A percentile compares a stretch with the other conserved stretches of the same genome.
Conservation (phyloP, 176 grass and related monocot genomes). For the Aegilops longissima region DNA sequence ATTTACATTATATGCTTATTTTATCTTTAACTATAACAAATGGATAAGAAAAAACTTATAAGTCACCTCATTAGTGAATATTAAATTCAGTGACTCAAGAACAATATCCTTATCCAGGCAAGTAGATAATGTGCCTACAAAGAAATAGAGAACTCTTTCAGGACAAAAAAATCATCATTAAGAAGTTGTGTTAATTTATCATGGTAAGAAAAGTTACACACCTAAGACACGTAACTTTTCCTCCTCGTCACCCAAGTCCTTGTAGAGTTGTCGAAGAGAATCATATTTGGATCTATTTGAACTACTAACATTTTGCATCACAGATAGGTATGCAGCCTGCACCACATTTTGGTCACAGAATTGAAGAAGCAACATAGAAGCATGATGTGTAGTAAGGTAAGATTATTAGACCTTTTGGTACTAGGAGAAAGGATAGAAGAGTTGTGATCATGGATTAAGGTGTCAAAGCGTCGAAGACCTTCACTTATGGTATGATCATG, state of each 20-base stretch:
- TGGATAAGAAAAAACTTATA: not conserved
- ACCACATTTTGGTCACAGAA: constrained; percentile 22
- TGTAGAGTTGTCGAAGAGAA: constrained; percentile 68
- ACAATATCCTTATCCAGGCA: constrained; percentile 64
- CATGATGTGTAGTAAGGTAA: constrained; percentile 14
- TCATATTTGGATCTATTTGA: constrained; percentile 63
- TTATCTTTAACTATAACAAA: not conserved
- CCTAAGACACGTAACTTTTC: constrained; percentile 62
- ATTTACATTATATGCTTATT: not conserved
- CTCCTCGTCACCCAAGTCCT: constrained; percentile 36
- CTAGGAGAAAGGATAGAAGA: constrained; percentile 55
- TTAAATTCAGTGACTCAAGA: constrained; percentile 67
- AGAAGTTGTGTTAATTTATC: constrained; percentile 15
- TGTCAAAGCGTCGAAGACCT: constrained; percentile 50
- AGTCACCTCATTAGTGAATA: constrained; percentile 60
- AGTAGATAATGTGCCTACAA: constrained; percentile 40
- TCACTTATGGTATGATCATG: constrained; percentile 63
- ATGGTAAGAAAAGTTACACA: constrained; percentile 21
- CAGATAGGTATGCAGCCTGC: constrained; percentile 71
- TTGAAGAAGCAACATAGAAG: not conserved
- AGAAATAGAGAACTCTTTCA: constrained; percentile 33
- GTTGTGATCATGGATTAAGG: constrained; percentile 53
- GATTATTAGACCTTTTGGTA: constrained; percentile 59
- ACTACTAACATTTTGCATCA: constrained; percentile 60
- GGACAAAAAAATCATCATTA: constrained; percentile 11